A percentile compares a stretch with the other conserved stretches of the same genome.
Conservation (phyloP, 2,329 filamentous ascomycete genomes). For the Aspergillus sp. region DNA sequence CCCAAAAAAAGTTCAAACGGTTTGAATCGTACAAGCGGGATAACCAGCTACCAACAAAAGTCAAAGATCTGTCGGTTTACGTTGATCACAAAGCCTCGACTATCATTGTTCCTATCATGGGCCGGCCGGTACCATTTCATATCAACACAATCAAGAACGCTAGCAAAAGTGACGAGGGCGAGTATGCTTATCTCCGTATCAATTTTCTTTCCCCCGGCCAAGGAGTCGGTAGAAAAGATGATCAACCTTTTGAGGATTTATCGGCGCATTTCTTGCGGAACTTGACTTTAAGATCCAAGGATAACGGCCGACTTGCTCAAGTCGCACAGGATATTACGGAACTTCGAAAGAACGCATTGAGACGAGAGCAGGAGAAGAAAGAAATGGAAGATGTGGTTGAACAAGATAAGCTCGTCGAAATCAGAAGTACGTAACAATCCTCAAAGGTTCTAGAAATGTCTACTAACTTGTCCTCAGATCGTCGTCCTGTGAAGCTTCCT, state of each 20-base stretch:
- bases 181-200: conserved; percentile 89
- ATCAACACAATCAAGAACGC: conserved; percentile 99
- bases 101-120: conserved; percentile 93
- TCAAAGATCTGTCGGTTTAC: conserved; percentile 82
- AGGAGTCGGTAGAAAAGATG: conserved; percentile 93
- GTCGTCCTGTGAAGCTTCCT: conserved; percentile 82
- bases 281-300: conserved; percentile 87
- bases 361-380: conserved; percentile 97
- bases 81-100: conserved; percentile 89
- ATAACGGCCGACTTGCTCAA: conserved; percentile 82
- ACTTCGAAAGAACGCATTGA: conserved; percentile 86
- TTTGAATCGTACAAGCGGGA: conserved; percentile 99
- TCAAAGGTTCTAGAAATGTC: conserved; percentile 1
- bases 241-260: conserved; percentile 95
- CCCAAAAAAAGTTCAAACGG: conserved; percentile 97
- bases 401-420: conserved; percentile 93
- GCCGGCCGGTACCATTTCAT: conserved; percentile 93
- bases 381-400: conserved; percentile 99
- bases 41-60: conserved; percentile 79
- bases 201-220: conserved; percentile 97
- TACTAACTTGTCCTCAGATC: conserved; percentile 59
- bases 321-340: conserved; percentile 92
- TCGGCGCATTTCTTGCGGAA: conserved; percentile 94
- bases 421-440: conserved; percentile 64
- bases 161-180: conserved; percentile 93